Base-by-base conservation (phyloP, 1,139 yeast species). In the Taphrina deformans region DNA sequence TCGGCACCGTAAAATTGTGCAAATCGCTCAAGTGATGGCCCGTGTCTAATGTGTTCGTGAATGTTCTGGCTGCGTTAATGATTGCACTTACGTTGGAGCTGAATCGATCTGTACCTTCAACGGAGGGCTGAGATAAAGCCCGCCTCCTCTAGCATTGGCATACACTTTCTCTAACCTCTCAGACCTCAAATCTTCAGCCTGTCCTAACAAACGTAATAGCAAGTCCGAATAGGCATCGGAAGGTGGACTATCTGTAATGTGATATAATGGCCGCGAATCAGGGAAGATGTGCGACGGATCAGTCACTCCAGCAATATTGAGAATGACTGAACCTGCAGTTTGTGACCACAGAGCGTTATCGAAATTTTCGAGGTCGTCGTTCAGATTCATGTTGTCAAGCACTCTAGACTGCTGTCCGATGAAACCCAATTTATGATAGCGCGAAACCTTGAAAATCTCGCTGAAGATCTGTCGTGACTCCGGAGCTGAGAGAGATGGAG, bases 131-230 rank as follows among this genome's bases (percentile, higher is more conserved):
- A 65, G 45, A 29, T 48, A 52, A 23, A 65, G 65, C 1, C 64
- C 64, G 9, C 67, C 61, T 7, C 67, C 65, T 23, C 55, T 52
- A 12, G 63, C 63, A 51, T 65, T 65, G n/a, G 33, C 58, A 40
- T 65, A 65, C 44, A 65, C 55, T 24, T 31, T 48, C 24, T 65
- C 67, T 16, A 60, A 29, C 14, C 58, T 12, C 24, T 48, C 40
- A 14, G 60, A 53, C 4, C 60, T 58, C 23, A 60, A 33, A 16
- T 56, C 35, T 46, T 59, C 60, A 21, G 62, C 51, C 31, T 66
- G 68, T 10, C 41, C 55, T 26, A 64, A 38, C 3, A 59, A 40
- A 2, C 67, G 65, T 23, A 52, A 31, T 18, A 65, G 23, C 23
- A 66, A 44, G 21, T 60, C 62, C 7, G 55, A 52, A 23, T 58